A percentile compares a stretch with the other conserved stretches of the same genome.
These are phyloP conservation scores for Elsinoe fawcettii DNA, from an alignment of 2,329 filamentous ascomycete genomes.

Conservation along the genomic window DNA sequence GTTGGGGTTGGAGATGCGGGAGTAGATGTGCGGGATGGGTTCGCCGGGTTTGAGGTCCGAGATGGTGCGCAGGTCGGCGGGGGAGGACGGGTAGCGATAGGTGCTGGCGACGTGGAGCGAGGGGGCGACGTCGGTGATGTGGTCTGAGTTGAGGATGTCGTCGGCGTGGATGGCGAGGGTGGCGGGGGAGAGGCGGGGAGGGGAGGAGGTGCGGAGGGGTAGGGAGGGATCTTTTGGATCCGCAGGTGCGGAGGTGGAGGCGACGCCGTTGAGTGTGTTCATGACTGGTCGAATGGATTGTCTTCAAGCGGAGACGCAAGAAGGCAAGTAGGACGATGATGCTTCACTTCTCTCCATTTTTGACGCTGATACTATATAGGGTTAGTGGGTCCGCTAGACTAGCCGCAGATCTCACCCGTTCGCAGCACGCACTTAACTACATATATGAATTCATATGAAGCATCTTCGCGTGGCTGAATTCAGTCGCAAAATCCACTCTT, in stretches of 20 bases:
- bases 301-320: too few species aligned
- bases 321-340: too few species aligned
- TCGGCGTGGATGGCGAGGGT: slow-evolving; percentile 30
- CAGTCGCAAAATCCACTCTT: too few species aligned
- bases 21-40: slow-evolving; percentile 69
- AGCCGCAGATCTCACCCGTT: too few species aligned
- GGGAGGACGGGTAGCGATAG: slow-evolving; percentile 70
- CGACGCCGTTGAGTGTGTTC: neutral
- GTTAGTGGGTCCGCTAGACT: too few species aligned
- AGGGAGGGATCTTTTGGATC: neutral
- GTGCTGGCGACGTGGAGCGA: slow-evolving; percentile 87
- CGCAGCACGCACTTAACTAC: too few species aligned
- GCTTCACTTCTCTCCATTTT: too few species aligned
- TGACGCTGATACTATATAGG: too few species aligned
- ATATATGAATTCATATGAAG: too few species aligned
- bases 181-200: slow-evolving; percentile 23
- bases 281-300: neutral
- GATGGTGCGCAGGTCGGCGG: slow-evolving; percentile 52
- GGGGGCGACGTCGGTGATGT: slow-evolving; percentile 67
- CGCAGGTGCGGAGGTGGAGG: neutral
- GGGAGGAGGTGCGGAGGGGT: neutral
- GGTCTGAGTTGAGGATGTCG: slow-evolving; percentile 27
- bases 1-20: slow-evolving; percentile 68
- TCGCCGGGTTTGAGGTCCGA: slow-evolving; percentile 35
- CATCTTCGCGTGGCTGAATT: too few species aligned